A percentile compares a stretch with the other conserved stretches of the same genome.
These are phyloP conservation scores for Kentomonas sorsogonicus DNA, from an alignment of 208 protist species.

Conservation along the genomic window DNA sequence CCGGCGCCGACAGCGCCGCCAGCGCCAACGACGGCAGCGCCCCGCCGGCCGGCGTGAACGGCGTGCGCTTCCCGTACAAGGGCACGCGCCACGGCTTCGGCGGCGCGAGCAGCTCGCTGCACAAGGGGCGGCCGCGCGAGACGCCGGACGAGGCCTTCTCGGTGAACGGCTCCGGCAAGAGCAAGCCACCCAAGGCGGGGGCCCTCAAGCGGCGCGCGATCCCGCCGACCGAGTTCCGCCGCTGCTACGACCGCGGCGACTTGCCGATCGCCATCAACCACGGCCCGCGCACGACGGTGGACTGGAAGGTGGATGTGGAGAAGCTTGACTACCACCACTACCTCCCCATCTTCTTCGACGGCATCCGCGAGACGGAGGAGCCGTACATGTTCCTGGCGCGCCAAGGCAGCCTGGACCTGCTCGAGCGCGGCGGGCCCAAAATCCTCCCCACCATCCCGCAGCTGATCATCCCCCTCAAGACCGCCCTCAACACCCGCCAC, in stretches of 20 bases:
- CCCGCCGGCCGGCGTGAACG: slow-evolving; percentile 13
- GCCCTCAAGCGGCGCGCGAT: slow-evolving; percentile 80
- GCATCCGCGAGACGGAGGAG: slow-evolving; percentile 95
- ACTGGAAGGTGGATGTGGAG: slow-evolving; percentile 96
- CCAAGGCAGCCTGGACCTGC: slow-evolving; percentile 92
- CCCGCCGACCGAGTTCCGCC: slow-evolving; percentile 93
- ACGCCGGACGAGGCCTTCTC: slow-evolving; percentile 65
- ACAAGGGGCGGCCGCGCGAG: slow-evolving; percentile 71
- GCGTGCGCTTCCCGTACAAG: slow-evolving; percentile 61
- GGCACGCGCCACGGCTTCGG: slow-evolving; percentile 74
- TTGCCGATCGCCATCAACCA: slow-evolving; percentile 96
- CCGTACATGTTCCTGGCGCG: slow-evolving; percentile 94
- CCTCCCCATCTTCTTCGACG: slow-evolving; percentile 99
- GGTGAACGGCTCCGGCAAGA: slow-evolving; percentile 68
- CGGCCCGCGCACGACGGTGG: slow-evolving; percentile 86
- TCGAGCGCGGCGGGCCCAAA: slow-evolving; percentile 91
- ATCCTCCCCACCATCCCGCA: slow-evolving; percentile 98
- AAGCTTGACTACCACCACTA: slow-evolving; percentile 99
- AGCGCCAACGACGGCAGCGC: slow-evolving; percentile 9
- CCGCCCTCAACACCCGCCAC: slow-evolving; percentile 96
- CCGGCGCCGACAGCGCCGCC: slow-evolving; percentile 7
- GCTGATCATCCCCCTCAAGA: slow-evolving; percentile 98
- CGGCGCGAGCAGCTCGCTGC: slow-evolving; percentile 83
- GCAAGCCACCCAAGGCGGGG: slow-evolving; percentile 78
- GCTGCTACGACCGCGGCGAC: slow-evolving; percentile 97